Evolutionary conservation across 176 grass and related monocot species (phyloP), one percentile per base, ranked within the genome.

Genomic region (Pontederia crassipes): DNA sequence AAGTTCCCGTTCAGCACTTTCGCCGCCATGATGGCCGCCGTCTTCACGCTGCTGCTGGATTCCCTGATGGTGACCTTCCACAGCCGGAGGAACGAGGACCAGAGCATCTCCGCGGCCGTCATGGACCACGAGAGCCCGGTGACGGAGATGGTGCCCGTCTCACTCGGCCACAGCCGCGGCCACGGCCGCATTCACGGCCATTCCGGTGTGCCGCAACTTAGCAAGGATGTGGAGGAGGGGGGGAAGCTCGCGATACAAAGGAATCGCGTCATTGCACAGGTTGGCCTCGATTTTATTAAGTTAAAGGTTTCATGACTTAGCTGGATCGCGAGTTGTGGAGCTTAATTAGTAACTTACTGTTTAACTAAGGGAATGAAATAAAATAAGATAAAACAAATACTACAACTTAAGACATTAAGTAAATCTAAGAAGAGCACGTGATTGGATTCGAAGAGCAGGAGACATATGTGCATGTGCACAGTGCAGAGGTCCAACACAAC

Each of bases 201-300:
- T 10, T 65, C 49, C 52, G 4, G 49, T 9, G 57, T 9, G 65
- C 65, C 52, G 2, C 60, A 65, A 55, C 12, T 48, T 12, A 75
- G 46, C 2, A 63, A 64, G 1, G 88, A 60, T 46, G 66, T 29
- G 9, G 15, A 18, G 2, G 9, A 78, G 28, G 24, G 35, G 57
- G 55, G 59, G 26, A 69, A 81, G 0, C 57, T 67, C 14, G 50
- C 2, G 32, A 40, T 40, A 3, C 32, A 7, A 40, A 40, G 83
- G 52, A 87, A 93, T 53, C 88, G 83, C 48, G 80, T 93, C 32
- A 76, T 93, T 46, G 80, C 82, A 49, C 88, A 92, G 77, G 88
- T 87, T 16, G 27, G 16, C 5, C n/a, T 64, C 17, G 29, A 47
- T 18, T 12, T 17, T 49, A 8, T 20, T 40, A 51, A 7, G 11